Base-by-base conservation (phyloP, 2,329 filamentous ascomycete species). In the Dryadomyces quercus-mongolicae region DNA sequence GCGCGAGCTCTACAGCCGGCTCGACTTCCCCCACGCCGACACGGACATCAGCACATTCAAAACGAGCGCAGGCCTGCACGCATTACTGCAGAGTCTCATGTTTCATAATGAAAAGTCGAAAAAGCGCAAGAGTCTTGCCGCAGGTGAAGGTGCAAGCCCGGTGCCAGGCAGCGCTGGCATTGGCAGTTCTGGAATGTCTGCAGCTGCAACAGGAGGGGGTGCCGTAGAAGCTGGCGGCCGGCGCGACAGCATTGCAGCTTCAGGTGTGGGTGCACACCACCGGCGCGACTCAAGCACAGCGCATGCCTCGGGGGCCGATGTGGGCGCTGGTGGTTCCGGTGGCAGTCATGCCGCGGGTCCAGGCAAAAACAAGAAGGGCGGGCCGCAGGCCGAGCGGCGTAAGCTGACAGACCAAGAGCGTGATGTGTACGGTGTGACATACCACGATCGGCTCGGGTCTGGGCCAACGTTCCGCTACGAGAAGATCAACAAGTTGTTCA, bases 401-500 rank as follows among this genome's bases (percentile, higher is more conserved):
- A 82, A 84, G 67, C 82, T 96, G 60, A 82, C 81, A 5, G 76
- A 85, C 49, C 81, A 86, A 60, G 86, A 94, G 69, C 85, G 91
- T 70, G 69, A 79, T 59, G 77, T 85, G 38, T 97, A 92, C 64
- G 93, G 92, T 58, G 86, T 98, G 10, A 81, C 85, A 8, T 82
- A 88, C 60, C 86, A 92, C 65, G 92, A 97, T 54, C 86, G 92
- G 31, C 77, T 96, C 43, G 83, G 85, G 1, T 86, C 85, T 9
- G 92, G 93, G 7, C 88, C 95, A 40, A 85, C 88, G 15, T 97
- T 97, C 76, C 87, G 92, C 13, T 89, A 89, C 31, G 87, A 92
- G 62, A 85, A 82, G 66, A 80, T 92, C 56, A 84, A 85, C 61
- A 90, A 90, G 67, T 79, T 88, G 22, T 85, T 89, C 54, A 82